phyloP scores from a whole-genome alignment of 1,284 basidiomycete species.

The Leccinum fallax region DNA sequence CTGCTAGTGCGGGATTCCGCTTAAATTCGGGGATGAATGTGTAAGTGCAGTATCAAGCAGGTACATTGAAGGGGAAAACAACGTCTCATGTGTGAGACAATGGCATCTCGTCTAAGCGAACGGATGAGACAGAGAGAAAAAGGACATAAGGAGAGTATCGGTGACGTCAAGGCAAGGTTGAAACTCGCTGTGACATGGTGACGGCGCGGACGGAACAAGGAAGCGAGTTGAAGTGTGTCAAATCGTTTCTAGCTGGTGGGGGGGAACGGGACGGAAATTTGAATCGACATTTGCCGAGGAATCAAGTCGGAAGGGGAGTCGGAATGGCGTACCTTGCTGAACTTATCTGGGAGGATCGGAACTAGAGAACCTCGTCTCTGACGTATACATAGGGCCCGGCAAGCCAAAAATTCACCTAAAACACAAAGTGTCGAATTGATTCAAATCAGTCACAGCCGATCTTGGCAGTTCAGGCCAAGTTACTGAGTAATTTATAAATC shows the following conservation, averaged over 20 bases:
- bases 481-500: neutral
- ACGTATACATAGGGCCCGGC: neutral
- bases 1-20: neutral
- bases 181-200: neutral
- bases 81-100: neutral
- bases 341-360: neutral
- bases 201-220: neutral
- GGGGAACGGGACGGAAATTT: neutral
- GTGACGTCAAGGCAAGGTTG: neutral
- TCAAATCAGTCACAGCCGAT: neutral
- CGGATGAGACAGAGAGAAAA: neutral
- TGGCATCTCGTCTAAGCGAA: neutral
- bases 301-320: neutral
- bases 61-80: neutral
- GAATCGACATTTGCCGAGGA: neutral
- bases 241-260: neutral
- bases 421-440: neutral
- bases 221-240: neutral
- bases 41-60: neutral
- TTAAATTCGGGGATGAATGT: neutral
- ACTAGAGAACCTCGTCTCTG: neutral
- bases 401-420: neutral
- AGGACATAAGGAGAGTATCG: neutral
- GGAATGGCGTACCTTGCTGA: neutral
- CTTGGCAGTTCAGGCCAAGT: neutral